Evolutionary conservation across 768 basidiomycete genomes (phyloP).

Genomic region (Mycena galopus): DNA sequence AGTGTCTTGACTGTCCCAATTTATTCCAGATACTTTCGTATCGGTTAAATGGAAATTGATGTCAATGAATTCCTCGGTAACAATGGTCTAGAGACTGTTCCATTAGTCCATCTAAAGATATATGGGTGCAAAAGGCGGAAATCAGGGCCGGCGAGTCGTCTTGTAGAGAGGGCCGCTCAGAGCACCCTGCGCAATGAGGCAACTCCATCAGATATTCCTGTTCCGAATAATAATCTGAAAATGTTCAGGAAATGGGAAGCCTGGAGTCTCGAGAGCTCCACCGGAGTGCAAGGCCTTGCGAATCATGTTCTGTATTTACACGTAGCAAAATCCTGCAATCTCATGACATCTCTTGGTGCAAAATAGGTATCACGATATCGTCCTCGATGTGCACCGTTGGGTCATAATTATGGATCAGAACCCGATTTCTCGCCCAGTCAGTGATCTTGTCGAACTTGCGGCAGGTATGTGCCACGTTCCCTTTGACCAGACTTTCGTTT

Average conservation of each 20-base stretch:
- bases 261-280: neutral
- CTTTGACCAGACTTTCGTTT: slow-evolving; percentile 36
- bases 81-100: too few species aligned
- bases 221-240: neutral
- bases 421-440: slow-evolving; percentile 41
- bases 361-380: slow-evolving; percentile 24
- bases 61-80: too few species aligned
- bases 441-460: slow-evolving; percentile 44
- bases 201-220: neutral
- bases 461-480: slow-evolving; percentile 44
- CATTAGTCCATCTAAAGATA: too few species aligned
- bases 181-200: too few species aligned
- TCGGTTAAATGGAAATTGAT: too few species aligned
- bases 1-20: too few species aligned
- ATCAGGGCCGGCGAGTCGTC: too few species aligned
- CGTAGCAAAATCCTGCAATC: too few species aligned
- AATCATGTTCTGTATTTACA: neutral
- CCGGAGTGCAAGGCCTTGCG: neutral
- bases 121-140: too few species aligned
- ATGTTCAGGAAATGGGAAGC: neutral
- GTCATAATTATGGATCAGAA: slow-evolving; percentile 1
- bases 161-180: too few species aligned
- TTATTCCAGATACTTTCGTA: too few species aligned
- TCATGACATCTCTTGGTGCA: neutral
- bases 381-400: slow-evolving; percentile 29